These are phyloP conservation scores for Amylocarpus encephaloides DNA, from an alignment of 2,329 filamentous ascomycete species.

Conservation along the genomic window DNA sequence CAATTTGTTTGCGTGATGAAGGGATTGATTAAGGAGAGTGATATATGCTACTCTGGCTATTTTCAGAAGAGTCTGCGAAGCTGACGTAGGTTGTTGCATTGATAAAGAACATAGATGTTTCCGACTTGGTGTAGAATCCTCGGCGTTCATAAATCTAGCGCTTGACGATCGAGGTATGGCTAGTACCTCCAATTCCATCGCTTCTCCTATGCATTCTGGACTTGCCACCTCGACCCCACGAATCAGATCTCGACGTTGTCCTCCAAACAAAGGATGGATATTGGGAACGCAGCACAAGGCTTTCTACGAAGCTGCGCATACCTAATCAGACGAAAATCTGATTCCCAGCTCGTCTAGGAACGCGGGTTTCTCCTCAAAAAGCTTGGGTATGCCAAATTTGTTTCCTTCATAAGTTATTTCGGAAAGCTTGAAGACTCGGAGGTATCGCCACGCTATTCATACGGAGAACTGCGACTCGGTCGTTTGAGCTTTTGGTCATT, in stretches of 20 bases:
- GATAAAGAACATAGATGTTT: too few relatives aligned
- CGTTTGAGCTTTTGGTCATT: slow-evolving; percentile 23
- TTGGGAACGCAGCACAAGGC: slow-evolving; percentile 13
- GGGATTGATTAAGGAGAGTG: too few relatives aligned
- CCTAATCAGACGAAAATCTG: slow-evolving; percentile 18
- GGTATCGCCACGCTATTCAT: slow-evolving; percentile 1
- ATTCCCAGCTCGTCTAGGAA: slow-evolving; percentile 20
- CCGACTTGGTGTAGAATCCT: too few relatives aligned
- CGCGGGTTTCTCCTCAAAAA: slow-evolving; percentile 9
- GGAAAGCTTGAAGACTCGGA: slow-evolving; percentile 11
- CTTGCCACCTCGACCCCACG: background rate
- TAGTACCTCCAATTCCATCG: slow-evolving; percentile 31
- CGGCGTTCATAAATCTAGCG: too few relatives aligned
- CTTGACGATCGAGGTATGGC: too few relatives aligned
- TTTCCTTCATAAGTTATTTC: slow-evolving; percentile 16
- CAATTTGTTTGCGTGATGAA: too few relatives aligned
- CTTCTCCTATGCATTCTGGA: slow-evolving; percentile 24
- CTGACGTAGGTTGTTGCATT: too few relatives aligned
- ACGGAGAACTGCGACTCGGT: slow-evolving; percentile 9
- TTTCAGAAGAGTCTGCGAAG: too few relatives aligned
- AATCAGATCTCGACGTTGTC: background rate
- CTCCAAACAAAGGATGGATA: background rate
- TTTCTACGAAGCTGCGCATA: slow-evolving; percentile 21
- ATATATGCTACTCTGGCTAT: too few relatives aligned
- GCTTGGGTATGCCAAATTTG: slow-evolving; percentile 6